These are phyloP conservation scores for Cladobotryum protrusum DNA, from an alignment of 2,329 filamentous ascomycete genomes.

Conservation along the genomic window DNA sequence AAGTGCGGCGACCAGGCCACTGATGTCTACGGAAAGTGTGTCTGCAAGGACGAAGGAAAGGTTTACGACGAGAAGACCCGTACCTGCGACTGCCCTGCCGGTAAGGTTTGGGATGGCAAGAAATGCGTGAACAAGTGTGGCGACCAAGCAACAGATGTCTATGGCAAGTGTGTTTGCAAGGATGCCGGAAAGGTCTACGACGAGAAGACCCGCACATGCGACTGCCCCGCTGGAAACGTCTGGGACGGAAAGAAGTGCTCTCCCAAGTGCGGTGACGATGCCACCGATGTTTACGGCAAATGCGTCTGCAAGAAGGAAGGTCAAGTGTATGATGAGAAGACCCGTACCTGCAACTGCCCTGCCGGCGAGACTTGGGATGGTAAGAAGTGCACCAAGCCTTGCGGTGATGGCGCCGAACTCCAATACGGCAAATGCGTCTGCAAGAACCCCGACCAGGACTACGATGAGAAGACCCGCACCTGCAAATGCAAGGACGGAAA, in stretches of 20 bases:
- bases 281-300: neutral
- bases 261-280: constrained; percentile 5
- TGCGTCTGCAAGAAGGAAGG: constrained; percentile 2
- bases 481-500: neutral
- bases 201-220: neutral
- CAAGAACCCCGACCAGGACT: neutral
- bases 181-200: constrained; percentile 2
- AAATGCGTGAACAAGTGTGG: constrained; percentile 1
- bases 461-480: neutral
- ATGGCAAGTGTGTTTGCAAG: constrained; percentile 8
- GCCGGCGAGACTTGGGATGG: constrained; percentile 1
- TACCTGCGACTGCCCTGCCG: constrained; percentile 1
- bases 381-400: neutral
- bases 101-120: neutral
- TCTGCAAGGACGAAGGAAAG: constrained; percentile 4
- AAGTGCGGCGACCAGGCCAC: constrained; percentile 2
- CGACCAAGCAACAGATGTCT: neutral
- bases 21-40: neutral
- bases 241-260: constrained; percentile 2
- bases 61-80: neutral
- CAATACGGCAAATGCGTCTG: neutral
- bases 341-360: constrained; percentile 7
- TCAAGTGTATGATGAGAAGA: neutral
- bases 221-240: neutral
- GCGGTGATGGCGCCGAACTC: neutral